Base-by-base conservation (phyloP, 1,284 basidiomycete genomes). In the Marasmius oreades region DNA sequence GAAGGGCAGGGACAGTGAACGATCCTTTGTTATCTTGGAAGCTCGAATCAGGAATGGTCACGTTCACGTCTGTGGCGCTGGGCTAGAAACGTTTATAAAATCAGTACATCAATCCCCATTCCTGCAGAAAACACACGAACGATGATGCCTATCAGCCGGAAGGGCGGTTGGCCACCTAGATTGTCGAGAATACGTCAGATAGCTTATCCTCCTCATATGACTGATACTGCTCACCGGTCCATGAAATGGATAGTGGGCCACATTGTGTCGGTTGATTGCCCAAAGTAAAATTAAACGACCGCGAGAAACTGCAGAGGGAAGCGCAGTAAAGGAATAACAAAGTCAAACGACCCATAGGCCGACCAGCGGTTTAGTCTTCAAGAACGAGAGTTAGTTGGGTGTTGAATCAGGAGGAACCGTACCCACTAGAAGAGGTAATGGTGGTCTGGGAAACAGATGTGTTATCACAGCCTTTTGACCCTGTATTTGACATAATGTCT, bases 171-270 rank as follows among this genome's bases (percentile, higher is more conserved):
- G 7, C 47, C 47, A 26, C 47, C 47, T 50, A 31, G 47, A 18
- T 31, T 11, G 18, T 18, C 11, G 26, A 31, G 10, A 18, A 20
- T 47, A 31, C 31, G 12, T 16, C 18, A 20, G 16, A 20, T n/a
- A 16, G 8, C 3, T 18, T 18, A n/a, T 10, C 14, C 18, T 8
- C 14, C 8, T 31, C 12, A 33, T 8, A 16, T 18, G 14, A 50
- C 20, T 42, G 28, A 50, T 20, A 20, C 20, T 42, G n/a, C 47
- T 50, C 26, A 50, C 47, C 47, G 14, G 47, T 50, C 47, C 47
- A 50, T 11, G 47, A 33, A 14, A 50, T 12, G 5, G 26, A 31
- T 20, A 50, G 18, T 12, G 24, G 26, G 28, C 33, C 47, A 26
- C 47, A 50, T 33, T 50, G 47, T 11, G 11, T 20, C 20, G 39